phyloP scores from a whole-genome alignment of 2,329 filamentous ascomycete genomes.

The Aspergillus sclerotialis region DNA sequence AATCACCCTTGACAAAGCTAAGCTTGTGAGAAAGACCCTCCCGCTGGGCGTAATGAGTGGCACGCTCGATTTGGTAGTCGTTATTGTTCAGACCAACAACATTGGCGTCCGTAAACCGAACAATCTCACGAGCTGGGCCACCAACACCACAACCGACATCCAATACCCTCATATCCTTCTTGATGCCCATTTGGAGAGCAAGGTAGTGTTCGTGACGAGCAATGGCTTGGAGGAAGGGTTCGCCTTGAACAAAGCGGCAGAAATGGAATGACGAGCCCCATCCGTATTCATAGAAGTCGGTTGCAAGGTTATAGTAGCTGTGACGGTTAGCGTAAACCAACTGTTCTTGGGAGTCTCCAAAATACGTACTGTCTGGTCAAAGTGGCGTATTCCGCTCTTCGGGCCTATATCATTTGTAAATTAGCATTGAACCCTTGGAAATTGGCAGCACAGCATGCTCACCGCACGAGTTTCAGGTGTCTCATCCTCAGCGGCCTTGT shows the following conservation, averaged over 20 bases:
- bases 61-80: constrained; percentile 95
- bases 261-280: constrained; percentile 98
- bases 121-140: constrained; percentile 90
- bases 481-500: constrained; percentile 71
- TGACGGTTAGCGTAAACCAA: constrained; percentile 1
- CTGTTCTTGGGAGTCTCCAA: background rate
- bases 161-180: constrained; percentile 79
- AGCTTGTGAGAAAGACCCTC: constrained; percentile 75
- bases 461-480: constrained; percentile 76
- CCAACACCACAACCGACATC: constrained; percentile 97
- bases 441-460: constrained; percentile 19
- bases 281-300: constrained; percentile 91
- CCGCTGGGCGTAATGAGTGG: constrained; percentile 74
- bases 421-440: constrained; percentile 6
- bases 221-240: constrained; percentile 85
- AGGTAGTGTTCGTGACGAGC: constrained; percentile 97
- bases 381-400: constrained; percentile 83
- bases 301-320: constrained; percentile 95
- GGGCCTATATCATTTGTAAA: constrained; percentile 46
- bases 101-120: constrained; percentile 86
- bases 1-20: constrained; percentile 87
- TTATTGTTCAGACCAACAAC: constrained; percentile 97
- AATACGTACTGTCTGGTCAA: constrained; percentile 78
- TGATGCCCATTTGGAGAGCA: constrained; percentile 78
- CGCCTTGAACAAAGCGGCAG: constrained; percentile 81